Conservation (phyloP, 257 asterid species). For the Cordia subcordata region DNA sequence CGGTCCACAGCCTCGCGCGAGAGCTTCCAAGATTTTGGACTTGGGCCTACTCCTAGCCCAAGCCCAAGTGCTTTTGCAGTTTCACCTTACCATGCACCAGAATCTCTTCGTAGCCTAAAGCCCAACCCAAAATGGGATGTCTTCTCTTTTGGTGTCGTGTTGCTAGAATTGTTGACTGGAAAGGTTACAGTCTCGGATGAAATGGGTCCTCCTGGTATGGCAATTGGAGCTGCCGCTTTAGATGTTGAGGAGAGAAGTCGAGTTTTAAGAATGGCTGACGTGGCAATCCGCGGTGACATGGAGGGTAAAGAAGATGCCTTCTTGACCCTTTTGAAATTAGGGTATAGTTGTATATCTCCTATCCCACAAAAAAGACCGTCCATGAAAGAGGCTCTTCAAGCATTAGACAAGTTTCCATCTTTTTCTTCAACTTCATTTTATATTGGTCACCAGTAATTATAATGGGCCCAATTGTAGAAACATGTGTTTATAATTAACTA, state of each 20-base stretch:
- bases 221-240: slow-evolving; percentile 25
- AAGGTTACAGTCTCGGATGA: slow-evolving; percentile 71
- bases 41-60: slow-evolving; percentile 79
- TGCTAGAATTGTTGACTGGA: slow-evolving; percentile 70
- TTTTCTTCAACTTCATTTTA: slow-evolving; percentile 26
- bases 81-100: slow-evolving; percentile 86
- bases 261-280: slow-evolving; percentile 63
- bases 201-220: slow-evolving; percentile 39
- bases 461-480: slow-evolving; percentile 30
- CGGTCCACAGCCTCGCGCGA: slow-evolving; percentile 85
- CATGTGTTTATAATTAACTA: slow-evolving; percentile 41
- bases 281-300: slow-evolving; percentile 76
- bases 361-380: slow-evolving; percentile 83
- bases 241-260: slow-evolving; percentile 46
- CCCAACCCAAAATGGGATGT: slow-evolving; percentile 92
- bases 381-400: slow-evolving; percentile 81
- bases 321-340: slow-evolving; percentile 59
- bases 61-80: slow-evolving; percentile 68
- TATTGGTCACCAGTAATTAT: slow-evolving; percentile 36
- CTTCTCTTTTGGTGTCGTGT: slow-evolving; percentile 66
- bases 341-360: slow-evolving; percentile 62
- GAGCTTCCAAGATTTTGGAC: slow-evolving; percentile 54
- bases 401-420: slow-evolving; percentile 69
- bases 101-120: slow-evolving; percentile 83
- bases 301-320: slow-evolving; percentile 81